A percentile compares a stretch with the other conserved stretches of the same genome.
Conservation (phyloP, 1,284 basidiomycete species). For the Melampsora larici-populina region DNA sequence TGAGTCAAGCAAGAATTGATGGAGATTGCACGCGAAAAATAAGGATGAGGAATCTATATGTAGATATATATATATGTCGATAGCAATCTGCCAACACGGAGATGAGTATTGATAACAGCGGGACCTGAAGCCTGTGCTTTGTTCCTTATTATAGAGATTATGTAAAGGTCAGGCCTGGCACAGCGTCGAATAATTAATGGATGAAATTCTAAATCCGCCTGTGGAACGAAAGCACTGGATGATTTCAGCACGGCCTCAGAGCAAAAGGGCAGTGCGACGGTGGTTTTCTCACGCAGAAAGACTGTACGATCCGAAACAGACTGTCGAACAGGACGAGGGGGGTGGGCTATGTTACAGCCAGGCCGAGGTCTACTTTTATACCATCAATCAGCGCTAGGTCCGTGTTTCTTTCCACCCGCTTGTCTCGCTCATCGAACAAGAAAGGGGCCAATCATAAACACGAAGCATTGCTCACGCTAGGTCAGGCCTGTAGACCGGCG, state of each 20-base stretch:
- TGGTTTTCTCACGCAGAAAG: neutral
- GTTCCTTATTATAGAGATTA: neutral
- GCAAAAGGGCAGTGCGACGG: neutral
- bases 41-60: neutral
- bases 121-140: neutral
- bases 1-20: neutral
- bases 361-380: too few species aligned
- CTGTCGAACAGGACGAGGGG: neutral
- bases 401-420: too few species aligned
- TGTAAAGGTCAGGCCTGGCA: neutral
- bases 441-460: too few species aligned
- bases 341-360: too few species aligned
- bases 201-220: neutral
- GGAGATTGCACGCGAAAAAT: neutral
- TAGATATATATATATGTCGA: neutral
- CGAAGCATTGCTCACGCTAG: too few species aligned
- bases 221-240: neutral
- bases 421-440: too few species aligned
- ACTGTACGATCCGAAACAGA: neutral
- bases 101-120: neutral
- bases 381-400: too few species aligned
- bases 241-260: neutral
- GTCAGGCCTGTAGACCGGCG: too few species aligned
- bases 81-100: neutral
- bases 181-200: neutral